Evolutionary conservation across 441 rosid species (phyloP), one percentile per base, ranked within the genome.

Genomic region (Brassica balearica): DNA sequence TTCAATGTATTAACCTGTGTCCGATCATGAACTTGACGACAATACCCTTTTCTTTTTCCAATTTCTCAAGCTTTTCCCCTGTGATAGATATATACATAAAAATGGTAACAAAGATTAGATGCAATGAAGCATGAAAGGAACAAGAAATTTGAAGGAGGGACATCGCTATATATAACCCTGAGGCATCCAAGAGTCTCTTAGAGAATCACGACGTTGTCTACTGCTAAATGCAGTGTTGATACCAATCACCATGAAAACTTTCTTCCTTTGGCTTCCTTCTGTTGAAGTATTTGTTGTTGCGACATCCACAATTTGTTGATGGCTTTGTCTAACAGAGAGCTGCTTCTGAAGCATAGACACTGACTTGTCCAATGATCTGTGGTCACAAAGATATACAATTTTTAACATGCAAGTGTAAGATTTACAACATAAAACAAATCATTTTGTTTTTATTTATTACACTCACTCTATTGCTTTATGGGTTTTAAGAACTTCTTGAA

Each of bases 151-250:
- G 72, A 76, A 34, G 36, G 74, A 78, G 34, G 73, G 6, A 71
- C 41, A 65, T 74, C 29, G 60, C 15, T 58, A 82, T 43, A 53
- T 56, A 55, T 10, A 68, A 95, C 98, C 99, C 71, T 86, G 97
- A 85, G 99, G 98, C 99, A 95, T 91, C 99, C 99, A 95, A 74
- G 98, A 89, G 74, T 87, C 96, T 85, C 99, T 82, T 41, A 95
- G 86, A 8, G 98, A 93, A 88, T 95, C 98, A 15, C 96, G 99
- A 67, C 99, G 88, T 86, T 84, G 90, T 82, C 98, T 85, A 84
- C 98, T 90, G 68, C 99, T 95, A 85, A 93, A 95, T 75, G 98
- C 98, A 27, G 99, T 91, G 64, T 95, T 95, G 62, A 95, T 93
- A 71, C 99, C 99, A 71, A 95, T 85, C 65, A 95, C 99, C 88